Base-by-base conservation (phyloP, 352 stramenopile genomes). In the Phytophthora sp. region DNA sequence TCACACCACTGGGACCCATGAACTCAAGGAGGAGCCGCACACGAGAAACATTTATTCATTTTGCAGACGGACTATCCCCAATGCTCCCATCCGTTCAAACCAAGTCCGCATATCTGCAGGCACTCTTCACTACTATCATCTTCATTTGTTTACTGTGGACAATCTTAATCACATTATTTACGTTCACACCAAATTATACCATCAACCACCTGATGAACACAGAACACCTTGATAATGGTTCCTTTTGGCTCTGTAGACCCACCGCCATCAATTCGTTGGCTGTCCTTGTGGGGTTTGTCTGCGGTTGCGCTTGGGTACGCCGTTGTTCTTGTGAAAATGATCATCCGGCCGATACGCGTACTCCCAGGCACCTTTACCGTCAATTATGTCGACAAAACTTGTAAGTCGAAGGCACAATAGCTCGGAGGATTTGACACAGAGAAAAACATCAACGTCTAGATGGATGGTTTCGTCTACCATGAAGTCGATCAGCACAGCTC, bases 221-320 rank as follows among this genome's bases (percentile, higher is more conserved):
- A 0, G 37, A 69, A 13, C 32, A 27, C 9, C 66, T 76, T 12
- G 71, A 79, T 17, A 42, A 64, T 7, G 72, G 72, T 0, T 42
- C 45, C n/a, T 79, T 79, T 28, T 79, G 67, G 72, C 38, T 74
- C 72, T 20, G 46, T 76, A 2, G 45, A 76, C 1, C 57, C 51
- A 27, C 32, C 50, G 10, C 24, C 45, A 5, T 59, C 48, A 10
- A 26, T 81, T 0, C 44, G 63, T 13, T 44, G 38, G 17, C 24
- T 70, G 4, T 57, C 56, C 17, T 18, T 67, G 0, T 11, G 61
- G 5, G 41, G 55, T 2, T 54, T 77, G 8, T 54, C 38, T 17
- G n/a, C 62, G 21, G 38, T 64, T 2, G 59, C 54, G 0, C 3
- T 69, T 4, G 60, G 58, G 0, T 68, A 72, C 37, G 6, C 61